A percentile compares a stretch with the other conserved stretches of the same genome.
phyloP scores from a whole-genome alignment of 2,329 filamentous ascomycete genomes.

The Magnaporthiopsis poae region DNA sequence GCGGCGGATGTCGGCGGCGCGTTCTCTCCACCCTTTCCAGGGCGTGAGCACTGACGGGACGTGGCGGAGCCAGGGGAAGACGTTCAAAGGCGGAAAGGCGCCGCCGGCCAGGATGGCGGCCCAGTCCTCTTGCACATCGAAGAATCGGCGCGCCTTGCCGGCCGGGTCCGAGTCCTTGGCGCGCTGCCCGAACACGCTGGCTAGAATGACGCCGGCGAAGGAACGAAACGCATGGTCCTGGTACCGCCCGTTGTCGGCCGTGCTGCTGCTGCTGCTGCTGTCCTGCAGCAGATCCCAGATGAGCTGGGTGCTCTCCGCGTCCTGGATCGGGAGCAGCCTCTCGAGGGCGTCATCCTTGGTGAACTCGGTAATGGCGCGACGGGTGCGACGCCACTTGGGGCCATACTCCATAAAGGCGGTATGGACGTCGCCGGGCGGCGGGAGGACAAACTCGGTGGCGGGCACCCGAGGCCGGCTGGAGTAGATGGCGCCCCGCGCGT shows the following conservation, averaged over 20 bases:
- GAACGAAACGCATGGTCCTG: neutral
- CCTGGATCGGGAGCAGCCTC: conserved; percentile 36
- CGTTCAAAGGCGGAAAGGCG: conserved; percentile 37
- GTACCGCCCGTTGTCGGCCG: neutral
- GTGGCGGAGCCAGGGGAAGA: conserved; percentile 32
- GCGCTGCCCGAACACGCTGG: conserved; percentile 35
- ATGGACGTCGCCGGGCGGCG: neutral
- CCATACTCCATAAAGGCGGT: neutral
- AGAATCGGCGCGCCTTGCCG: neutral
- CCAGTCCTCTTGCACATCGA: conserved; percentile 10
- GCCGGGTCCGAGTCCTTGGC: conserved; percentile 19
- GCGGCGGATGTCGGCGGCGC: conserved; percentile 25
- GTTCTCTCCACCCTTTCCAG: conserved; percentile 28
- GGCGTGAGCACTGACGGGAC: conserved; percentile 33
- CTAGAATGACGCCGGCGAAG: conserved; percentile 31
- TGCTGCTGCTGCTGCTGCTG: conserved; percentile 15
- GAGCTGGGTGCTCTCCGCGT: conserved; percentile 37
- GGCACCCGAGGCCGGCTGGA: conserved; percentile 17
- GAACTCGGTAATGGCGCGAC: conserved; percentile 15
- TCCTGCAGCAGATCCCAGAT: conserved; percentile 30
- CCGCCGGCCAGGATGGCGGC: conserved; percentile 8
- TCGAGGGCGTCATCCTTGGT: conserved; percentile 25
- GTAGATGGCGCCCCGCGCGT: conserved; percentile 31
- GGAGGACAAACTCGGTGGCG: conserved; percentile 1
- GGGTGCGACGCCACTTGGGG: neutral